phyloP scores from a whole-genome alignment of 768 basidiomycete genomes.

The Coprinellus micaceus region DNA sequence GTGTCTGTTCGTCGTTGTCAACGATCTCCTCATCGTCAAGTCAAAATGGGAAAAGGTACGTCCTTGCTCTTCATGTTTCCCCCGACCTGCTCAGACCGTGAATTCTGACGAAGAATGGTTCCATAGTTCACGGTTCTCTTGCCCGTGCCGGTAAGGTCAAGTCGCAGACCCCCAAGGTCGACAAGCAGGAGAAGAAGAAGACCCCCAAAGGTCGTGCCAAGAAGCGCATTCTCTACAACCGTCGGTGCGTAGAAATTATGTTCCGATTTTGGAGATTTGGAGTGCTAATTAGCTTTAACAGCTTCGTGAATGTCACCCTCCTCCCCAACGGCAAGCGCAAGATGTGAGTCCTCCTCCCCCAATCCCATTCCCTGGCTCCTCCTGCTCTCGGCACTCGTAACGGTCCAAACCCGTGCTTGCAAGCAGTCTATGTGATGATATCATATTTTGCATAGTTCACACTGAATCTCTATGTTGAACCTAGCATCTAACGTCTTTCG shows the following conservation, averaged over 20 bases:
- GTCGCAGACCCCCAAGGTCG: conserved; percentile 96
- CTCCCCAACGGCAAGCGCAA: conserved; percentile 90
- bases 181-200: conserved; percentile 99
- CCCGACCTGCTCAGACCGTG: conserved; percentile 7
- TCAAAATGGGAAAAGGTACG: conserved; percentile 74
- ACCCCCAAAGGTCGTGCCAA: conserved; percentile 94
- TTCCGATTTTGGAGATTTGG: neutral
- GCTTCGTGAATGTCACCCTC: conserved; percentile 92
- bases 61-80: conserved; percentile 10
- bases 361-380: conserved; percentile 7
- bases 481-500: conserved; percentile 93
- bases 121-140: conserved; percentile 93
- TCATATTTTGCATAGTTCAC: conserved; percentile 89
- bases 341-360: conserved; percentile 68
- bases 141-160: conserved; percentile 99
- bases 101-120: neutral
- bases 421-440: conserved; percentile 47
- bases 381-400: conserved; percentile 2
- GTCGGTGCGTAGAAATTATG: conserved; percentile 55
- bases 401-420: conserved; percentile 4
- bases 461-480: conserved; percentile 89
- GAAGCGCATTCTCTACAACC: conserved; percentile 93
- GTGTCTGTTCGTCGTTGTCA: conserved; percentile 27
- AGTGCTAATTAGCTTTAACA: conserved; percentile 24
- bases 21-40: conserved; percentile 47